These are phyloP conservation scores for Penicillium nucicola DNA, from an alignment of 495 filamentous ascomycete species.

Conservation along the genomic window DNA sequence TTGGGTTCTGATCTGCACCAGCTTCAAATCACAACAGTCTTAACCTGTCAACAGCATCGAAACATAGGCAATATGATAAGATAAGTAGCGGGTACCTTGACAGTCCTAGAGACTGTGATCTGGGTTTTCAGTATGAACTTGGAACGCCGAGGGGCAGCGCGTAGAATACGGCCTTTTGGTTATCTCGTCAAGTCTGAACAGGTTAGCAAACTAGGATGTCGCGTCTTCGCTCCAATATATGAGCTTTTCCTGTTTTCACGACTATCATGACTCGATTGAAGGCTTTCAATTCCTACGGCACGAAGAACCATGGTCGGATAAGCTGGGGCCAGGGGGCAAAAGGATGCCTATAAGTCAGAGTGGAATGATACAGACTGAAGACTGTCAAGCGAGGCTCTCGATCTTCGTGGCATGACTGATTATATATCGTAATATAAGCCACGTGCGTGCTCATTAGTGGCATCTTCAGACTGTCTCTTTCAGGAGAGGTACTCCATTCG, in stretches of 20 bases:
- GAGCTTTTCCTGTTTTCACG: not conserved
- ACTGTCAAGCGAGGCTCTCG: not conserved
- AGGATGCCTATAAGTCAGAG: not conserved
- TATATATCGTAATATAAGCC: not conserved
- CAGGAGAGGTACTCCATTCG: not conserved
- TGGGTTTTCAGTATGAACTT: constrained; percentile 2
- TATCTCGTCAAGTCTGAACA: not conserved
- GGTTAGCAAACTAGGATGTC: not conserved
- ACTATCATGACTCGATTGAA: not conserved
- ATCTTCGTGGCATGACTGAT: constrained; percentile 1
- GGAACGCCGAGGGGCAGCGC: not conserved
- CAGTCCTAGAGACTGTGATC: not conserved
- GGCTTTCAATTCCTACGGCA: not conserved
- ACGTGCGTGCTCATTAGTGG: not conserved
- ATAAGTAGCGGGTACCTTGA: not conserved
- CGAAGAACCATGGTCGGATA: constrained; percentile 1
- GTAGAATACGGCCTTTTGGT: constrained; percentile 1
- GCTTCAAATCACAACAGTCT: not conserved
- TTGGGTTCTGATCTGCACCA: constrained; percentile 2
- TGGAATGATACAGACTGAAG: constrained; percentile 1
- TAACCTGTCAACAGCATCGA: constrained; percentile 1
- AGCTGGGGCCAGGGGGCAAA: not conserved
- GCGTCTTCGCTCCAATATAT: constrained; percentile 1
- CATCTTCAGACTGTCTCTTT: not conserved
- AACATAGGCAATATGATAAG: constrained; percentile 3